Percentiles rank a stretch among this genome's conserved stretches.
phyloP scores from a whole-genome alignment of 179 eudicot genomes.

The Beta corolliflora region DNA sequence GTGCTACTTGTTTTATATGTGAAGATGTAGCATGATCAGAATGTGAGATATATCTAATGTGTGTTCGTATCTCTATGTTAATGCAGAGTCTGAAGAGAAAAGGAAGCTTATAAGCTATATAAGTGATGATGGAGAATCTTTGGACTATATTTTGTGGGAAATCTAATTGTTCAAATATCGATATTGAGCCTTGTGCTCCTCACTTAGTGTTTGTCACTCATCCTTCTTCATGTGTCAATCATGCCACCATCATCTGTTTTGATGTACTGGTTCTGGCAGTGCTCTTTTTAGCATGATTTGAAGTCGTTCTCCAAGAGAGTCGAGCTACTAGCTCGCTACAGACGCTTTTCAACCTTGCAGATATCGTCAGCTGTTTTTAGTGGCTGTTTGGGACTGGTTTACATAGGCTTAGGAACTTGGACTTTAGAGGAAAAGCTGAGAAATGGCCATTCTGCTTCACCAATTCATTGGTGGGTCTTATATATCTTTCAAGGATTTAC shows the following conservation, averaged over 20 bases:
- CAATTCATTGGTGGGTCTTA: conserved; percentile 62
- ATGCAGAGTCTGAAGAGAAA: conserved; percentile 19
- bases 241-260: conserved; percentile 15
- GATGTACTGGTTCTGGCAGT: conserved; percentile 44
- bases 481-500: conserved; percentile 55
- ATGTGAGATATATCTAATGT: background rate
- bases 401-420: conserved; percentile 57
- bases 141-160: conserved; percentile 29
- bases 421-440: conserved; percentile 44
- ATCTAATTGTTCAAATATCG: conserved; percentile 15
- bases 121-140: conserved; percentile 20
- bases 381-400: conserved; percentile 53
- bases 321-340: background rate
- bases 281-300: conserved; percentile 42
- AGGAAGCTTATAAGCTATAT: background rate
- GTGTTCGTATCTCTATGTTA: background rate
- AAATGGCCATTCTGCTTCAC: conserved; percentile 32
- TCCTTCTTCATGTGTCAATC: conserved; percentile 33
- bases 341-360: conserved; percentile 32
- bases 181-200: conserved; percentile 18
- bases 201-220: conserved; percentile 11
- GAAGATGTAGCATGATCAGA: background rate
- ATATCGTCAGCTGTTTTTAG: conserved; percentile 53
- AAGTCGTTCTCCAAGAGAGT: conserved; percentile 34
- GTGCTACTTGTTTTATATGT: background rate